phyloP scores from a whole-genome alignment of 1,284 basidiomycete species.

The Apiotrichum veenhuisii region DNA sequence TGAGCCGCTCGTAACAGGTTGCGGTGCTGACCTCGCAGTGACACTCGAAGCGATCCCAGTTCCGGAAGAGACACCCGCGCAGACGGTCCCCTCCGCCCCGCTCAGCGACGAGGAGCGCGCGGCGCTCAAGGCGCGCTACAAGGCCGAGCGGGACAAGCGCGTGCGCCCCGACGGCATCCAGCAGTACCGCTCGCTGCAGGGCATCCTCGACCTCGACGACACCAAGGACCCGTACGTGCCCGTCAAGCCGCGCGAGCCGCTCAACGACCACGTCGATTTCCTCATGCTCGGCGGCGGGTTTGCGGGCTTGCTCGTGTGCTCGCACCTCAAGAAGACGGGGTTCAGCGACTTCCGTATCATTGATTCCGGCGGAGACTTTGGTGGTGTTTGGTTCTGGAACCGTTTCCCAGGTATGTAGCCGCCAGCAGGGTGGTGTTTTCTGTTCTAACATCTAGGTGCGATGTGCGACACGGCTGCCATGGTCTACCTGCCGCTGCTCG shows the following conservation, averaged over 20 bases:
- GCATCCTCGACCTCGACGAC: slow-evolving; percentile 5
- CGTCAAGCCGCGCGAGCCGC: slow-evolving; percentile 12
- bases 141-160: slow-evolving; percentile 14
- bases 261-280: slow-evolving; percentile 14
- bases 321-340: slow-evolving; percentile 14
- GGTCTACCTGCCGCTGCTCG: slow-evolving; percentile 16
- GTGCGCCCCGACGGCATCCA: slow-evolving; percentile 7
- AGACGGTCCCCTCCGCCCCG: neutral
- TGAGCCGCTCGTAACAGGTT: no score
- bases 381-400: slow-evolving; percentile 24
- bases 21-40: neutral
- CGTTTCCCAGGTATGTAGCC: slow-evolving; percentile 21
- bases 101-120: slow-evolving; percentile 10
- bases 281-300: slow-evolving; percentile 18
- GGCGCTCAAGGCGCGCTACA: slow-evolving; percentile 8
- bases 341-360: slow-evolving; percentile 9
- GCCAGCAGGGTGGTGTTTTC: no score
- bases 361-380: slow-evolving; percentile 17
- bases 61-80: neutral
- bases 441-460: no score
- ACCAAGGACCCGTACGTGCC: slow-evolving; percentile 14
- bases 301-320: slow-evolving; percentile 10
- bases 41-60: slow-evolving; percentile 6
- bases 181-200: slow-evolving; percentile 7
- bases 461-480: slow-evolving; percentile 21